Percentiles rank a stretch among this genome's conserved stretches.
phyloP scores from a whole-genome alignment of 1,284 basidiomycete species.

The Microbotryum violaceum region DNA sequence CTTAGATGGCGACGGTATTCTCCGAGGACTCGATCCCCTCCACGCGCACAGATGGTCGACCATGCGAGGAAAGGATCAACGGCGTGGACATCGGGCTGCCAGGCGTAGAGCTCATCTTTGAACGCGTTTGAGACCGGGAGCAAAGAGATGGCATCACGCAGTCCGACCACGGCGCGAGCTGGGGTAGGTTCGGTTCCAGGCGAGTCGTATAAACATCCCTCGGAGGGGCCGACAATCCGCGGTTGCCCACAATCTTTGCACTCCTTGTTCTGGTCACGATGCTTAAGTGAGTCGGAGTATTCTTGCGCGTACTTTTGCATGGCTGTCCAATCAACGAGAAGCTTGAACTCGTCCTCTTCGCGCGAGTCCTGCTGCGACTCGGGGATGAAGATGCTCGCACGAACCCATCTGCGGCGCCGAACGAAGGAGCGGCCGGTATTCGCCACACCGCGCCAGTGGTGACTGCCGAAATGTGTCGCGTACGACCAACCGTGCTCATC shows the following conservation, averaged over 20 bases:
- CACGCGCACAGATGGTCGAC: slow-evolving; percentile 1
- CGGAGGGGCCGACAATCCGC: too few relatives aligned
- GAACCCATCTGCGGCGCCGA: slow-evolving; percentile 23
- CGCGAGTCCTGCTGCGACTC: neutral
- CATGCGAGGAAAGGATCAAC: slow-evolving; percentile 22
- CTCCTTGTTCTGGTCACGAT: too few relatives aligned
- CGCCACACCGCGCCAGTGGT: slow-evolving; percentile 24
- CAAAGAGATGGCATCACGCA: neutral
- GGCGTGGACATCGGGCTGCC: slow-evolving; percentile 2
- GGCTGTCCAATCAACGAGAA: too few relatives aligned
- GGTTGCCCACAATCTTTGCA: too few relatives aligned
- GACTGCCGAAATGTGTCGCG: slow-evolving; percentile 20
- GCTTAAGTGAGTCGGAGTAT: too few relatives aligned
- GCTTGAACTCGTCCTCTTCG: too few relatives aligned
- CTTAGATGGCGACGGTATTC: neutral
- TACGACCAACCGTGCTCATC: slow-evolving; percentile 31
- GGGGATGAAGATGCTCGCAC: slow-evolving; percentile 19
- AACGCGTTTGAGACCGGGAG: neutral
- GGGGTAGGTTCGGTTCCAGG: neutral
- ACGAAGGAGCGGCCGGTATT: slow-evolving; percentile 20
- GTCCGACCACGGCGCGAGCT: neutral
- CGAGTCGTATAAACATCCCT: too few relatives aligned
- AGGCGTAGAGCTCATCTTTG: slow-evolving; percentile 2
- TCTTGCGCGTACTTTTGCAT: too few relatives aligned
- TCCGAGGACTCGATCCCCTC: neutral